Conservation (phyloP, 768 basidiomycete species). For the Amanita pallidorosea region DNA sequence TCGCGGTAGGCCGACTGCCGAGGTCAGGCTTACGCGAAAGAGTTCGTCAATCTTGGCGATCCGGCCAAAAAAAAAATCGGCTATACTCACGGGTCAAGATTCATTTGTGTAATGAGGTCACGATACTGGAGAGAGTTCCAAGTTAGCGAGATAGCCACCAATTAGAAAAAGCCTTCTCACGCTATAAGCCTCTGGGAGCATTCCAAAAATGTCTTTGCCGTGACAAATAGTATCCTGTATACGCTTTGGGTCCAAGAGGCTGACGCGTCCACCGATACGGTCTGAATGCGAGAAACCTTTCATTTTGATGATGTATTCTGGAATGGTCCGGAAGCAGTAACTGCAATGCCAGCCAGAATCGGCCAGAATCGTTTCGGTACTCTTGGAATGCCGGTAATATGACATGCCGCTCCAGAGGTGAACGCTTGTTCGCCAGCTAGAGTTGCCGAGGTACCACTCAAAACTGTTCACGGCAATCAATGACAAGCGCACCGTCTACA, state of each 20-base stretch:
- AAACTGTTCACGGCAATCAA: slow-evolving; percentile 21
- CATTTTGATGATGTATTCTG: slow-evolving; percentile 53
- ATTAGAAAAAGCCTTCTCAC: slow-evolving; percentile 18
- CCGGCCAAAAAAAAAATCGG: not conserved
- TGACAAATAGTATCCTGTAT: slow-evolving; percentile 50
- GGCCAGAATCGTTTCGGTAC: slow-evolving; percentile 35
- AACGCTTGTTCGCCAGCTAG: slow-evolving; percentile 47
- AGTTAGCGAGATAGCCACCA: not conserved
- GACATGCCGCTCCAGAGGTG: slow-evolving; percentile 32
- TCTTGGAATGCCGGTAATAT: slow-evolving; percentile 40
- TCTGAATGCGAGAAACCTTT: slow-evolving; percentile 52
- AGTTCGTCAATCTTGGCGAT: not conserved
- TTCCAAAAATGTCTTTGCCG: slow-evolving; percentile 53
- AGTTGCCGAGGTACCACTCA: slow-evolving; percentile 45
- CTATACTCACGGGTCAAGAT: slow-evolving; percentile 36
- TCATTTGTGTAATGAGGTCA: slow-evolving; percentile 42
- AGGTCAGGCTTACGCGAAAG: slow-evolving; percentile 19
- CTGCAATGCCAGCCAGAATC: slow-evolving; percentile 66
- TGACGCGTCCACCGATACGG: slow-evolving; percentile 37
- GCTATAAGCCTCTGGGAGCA: slow-evolving; percentile 53
- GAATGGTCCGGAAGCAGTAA: slow-evolving; percentile 51
- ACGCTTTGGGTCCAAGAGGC: slow-evolving; percentile 35
- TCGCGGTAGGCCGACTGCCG: slow-evolving; percentile 42
- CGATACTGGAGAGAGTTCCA: slow-evolving; percentile 26
- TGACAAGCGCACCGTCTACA: not conserved